These are phyloP conservation scores for Seiridium unicorne DNA, from an alignment of 2,329 filamentous ascomycete species.

Conservation along the genomic window DNA sequence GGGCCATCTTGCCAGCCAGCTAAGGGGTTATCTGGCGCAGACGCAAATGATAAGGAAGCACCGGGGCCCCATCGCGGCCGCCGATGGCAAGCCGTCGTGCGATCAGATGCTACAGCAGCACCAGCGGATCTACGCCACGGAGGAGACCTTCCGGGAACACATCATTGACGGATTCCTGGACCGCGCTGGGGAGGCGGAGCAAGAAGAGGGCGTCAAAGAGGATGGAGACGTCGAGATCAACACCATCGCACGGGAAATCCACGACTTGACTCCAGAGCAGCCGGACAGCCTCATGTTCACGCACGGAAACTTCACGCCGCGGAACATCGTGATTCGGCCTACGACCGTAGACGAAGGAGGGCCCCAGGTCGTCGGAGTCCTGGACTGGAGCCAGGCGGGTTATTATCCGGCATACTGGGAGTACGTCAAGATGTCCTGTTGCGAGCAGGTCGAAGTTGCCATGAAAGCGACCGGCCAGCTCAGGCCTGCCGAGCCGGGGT, in stretches of 20 bases:
- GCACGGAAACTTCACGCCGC: not conserved
- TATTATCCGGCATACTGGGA: conserved; percentile 1
- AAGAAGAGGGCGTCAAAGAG: not conserved
- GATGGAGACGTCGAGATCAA: not conserved
- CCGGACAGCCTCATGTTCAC: not conserved
- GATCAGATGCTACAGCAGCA: not conserved
- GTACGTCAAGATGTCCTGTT: not conserved
- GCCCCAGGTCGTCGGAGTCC: not conserved
- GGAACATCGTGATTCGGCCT: not conserved
- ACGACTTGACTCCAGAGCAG: no score
- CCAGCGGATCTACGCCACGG: not conserved
- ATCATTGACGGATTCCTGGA: not conserved
- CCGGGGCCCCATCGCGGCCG: not conserved
- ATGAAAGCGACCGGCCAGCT: not conserved
- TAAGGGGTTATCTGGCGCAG: not conserved
- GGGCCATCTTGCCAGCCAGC: not conserved
- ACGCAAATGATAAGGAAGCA: not conserved
- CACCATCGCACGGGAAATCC: not conserved
- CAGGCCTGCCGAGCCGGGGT: not conserved
- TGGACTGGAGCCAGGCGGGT: conserved; percentile 1
- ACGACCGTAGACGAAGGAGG: not conserved
- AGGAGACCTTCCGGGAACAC: not conserved
- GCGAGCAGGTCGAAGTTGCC: not conserved
- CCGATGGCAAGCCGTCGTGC: not conserved
- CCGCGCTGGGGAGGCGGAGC: not conserved